A percentile compares a stretch with the other conserved stretches of the same genome.
These are phyloP conservation scores for Theileria annulata DNA, from an alignment of 169 alveolate genomes.

Conservation along the genomic window DNA sequence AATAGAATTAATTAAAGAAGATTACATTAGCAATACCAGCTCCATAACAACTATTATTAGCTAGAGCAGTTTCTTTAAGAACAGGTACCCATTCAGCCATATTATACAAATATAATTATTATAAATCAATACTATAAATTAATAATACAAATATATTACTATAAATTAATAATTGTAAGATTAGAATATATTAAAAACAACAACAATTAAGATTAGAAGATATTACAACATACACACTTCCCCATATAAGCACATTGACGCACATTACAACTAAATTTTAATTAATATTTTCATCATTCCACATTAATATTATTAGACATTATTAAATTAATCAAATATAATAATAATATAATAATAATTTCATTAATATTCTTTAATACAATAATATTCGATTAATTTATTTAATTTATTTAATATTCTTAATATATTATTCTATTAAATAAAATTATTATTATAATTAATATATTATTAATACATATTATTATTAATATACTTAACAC, in stretches of 20 bases:
- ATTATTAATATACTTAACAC: background rate
- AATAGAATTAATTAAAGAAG: background rate
- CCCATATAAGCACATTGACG: constrained; percentile 26
- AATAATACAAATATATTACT: no score
- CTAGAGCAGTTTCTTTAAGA: constrained; percentile 56
- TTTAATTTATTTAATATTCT: no score
- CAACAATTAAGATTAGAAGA: background rate
- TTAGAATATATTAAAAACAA: background rate
- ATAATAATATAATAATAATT: no score
- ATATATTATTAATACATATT: no score
- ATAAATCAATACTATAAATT: no score
- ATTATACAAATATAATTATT: constrained; percentile 11
- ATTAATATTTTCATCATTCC: background rate
- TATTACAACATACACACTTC: constrained; percentile 22
- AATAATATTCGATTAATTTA: no score
- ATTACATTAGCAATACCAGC: constrained; percentile 68
- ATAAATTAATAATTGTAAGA: background rate
- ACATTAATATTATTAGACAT: background rate
- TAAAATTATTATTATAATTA: no score
- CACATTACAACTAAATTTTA: background rate
- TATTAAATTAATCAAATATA: background rate
- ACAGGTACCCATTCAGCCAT: constrained; percentile 70
- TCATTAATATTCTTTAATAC: no score
- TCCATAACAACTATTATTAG: constrained; percentile 64
- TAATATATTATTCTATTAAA: no score